Conservation (phyloP, 192 early-diverging fungal genomes). For the Geosiphon pyriformis region DNA sequence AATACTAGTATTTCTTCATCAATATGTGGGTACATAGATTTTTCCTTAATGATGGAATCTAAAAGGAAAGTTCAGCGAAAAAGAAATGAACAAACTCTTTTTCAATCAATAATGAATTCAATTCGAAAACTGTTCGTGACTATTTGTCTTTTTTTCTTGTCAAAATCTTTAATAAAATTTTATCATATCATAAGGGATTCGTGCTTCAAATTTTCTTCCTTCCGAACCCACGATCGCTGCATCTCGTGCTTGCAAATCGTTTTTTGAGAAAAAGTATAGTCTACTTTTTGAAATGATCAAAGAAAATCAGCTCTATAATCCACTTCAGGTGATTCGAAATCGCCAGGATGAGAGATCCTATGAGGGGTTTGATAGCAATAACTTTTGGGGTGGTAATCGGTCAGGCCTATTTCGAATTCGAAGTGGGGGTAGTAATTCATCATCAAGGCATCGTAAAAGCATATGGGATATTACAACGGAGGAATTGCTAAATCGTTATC, state of each 20-base stretch:
- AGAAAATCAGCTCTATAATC: constrained; percentile 10
- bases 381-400: neutral
- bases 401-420: neutral
- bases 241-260: constrained; percentile 15
- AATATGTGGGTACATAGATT: too few species aligned
- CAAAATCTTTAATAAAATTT: neutral
- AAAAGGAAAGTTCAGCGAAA: too few species aligned
- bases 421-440: neutral
- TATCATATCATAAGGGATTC: neutral
- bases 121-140: neutral
- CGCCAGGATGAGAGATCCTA: neutral
- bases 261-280: constrained; percentile 17
- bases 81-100: too few species aligned
- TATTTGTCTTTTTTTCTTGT: neutral
- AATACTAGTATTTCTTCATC: too few species aligned
- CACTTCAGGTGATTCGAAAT: constrained; percentile 4
- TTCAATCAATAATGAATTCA: too few species aligned
- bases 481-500: constrained; percentile 14
- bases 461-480: constrained; percentile 10
- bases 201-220: neutral
- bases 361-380: neutral
- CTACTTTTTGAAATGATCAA: constrained; percentile 10
- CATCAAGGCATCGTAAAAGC: neutral
- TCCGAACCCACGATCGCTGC: neutral
- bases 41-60: too few species aligned